Evolutionary conservation across 2,329 filamentous ascomycete species (phyloP).

Genomic region (Pseudopyricularia cyperi): DNA sequence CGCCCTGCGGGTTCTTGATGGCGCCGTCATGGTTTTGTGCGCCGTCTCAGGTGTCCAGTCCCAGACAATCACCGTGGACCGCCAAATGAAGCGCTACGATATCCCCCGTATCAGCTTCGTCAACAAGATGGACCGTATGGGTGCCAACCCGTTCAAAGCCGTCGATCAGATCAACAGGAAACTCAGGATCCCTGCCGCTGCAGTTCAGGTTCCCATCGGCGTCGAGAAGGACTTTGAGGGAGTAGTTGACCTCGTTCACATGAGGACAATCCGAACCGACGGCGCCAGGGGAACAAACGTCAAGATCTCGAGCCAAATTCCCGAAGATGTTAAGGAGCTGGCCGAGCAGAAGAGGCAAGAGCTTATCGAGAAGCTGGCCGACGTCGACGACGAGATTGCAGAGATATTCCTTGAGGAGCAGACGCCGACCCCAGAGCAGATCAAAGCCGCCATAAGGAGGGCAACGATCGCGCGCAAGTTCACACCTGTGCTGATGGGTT

Average conservation of each 20-base stretch:
- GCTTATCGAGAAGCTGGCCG: conserved; percentile 87
- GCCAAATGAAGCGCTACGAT: conserved; percentile 98
- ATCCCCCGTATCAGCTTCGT: conserved; percentile 91
- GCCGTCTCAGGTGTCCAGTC: conserved; percentile 95
- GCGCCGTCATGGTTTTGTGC: conserved; percentile 96
- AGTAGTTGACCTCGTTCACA: conserved; percentile 81
- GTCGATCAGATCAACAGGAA: conserved; percentile 97
- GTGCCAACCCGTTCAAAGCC: conserved; percentile 93
- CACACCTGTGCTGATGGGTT: conserved; percentile 91
- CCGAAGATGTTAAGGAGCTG: conserved; percentile 62
- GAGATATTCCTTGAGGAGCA: conserved; percentile 86
- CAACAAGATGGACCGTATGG: conserved; percentile 99
- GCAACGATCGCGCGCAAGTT: conserved; percentile 86
- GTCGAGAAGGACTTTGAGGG: conserved; percentile 84
- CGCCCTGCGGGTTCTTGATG: conserved; percentile 85
- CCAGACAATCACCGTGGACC: conserved; percentile 95
- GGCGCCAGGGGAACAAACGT: conserved; percentile 70
- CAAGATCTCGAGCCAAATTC: conserved; percentile 65
- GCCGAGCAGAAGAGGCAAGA: conserved; percentile 71
- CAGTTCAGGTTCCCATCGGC: conserved; percentile 89
- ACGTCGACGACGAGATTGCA: conserved; percentile 96
- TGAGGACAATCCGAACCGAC: conserved; percentile 90
- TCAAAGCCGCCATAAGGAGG: conserved; percentile 84
- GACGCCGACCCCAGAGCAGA: conserved; percentile 65
- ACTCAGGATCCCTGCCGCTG: conserved; percentile 82